Base-by-base conservation (phyloP, 2,329 filamentous ascomycete genomes). In the Leptographium lundbergii region DNA sequence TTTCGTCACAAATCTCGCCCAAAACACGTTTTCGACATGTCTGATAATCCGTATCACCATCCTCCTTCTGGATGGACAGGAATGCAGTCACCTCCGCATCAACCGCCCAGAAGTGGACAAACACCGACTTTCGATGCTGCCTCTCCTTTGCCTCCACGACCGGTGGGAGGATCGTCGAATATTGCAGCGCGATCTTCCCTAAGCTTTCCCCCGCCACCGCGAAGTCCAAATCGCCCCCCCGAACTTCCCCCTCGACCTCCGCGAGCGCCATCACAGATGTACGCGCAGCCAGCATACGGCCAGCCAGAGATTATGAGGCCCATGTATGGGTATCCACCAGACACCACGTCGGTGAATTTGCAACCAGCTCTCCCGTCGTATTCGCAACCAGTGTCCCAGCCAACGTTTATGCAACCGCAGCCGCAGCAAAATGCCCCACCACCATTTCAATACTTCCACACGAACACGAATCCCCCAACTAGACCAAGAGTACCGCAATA, bases 191-290 rank as follows among this genome's bases (percentile, higher is more conserved):
- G n/a, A 39, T 56, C 54, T 6, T 32, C 24, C 2, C 14, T 59
- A 14, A 54, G 27, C 52, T 63, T 63, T 9, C 61, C 61, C 3
- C 61, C 60, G 11, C 61, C 61, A 14, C 61, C 61, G 22, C 60
- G 56, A 2, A 61, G 60, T 13, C 60, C 61, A 0, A 63, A 63
- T 34, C 52, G 60, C 2, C 59, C 54, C 2, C 60, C 60, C 0
- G 17, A 54, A 7, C 54, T 61, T 3, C 61, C 58, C 3, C 58
- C 55, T 7, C 54, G 57, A 7, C 60, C 54, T 4, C 48, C 56
- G 19, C 48, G 47, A 5, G n/a, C 54, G 25, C 48, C 48, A 13
- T 52, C 47, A 22, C n/a, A 39, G 36, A 39, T 11, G 36, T 13
- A 39, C 36, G 14, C 17, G n/a, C 47, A 50, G 47, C 47, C 47